Evolutionary conservation across 1,284 basidiomycete genomes (phyloP), one percentile per base, ranked within the genome.

Genomic region (Peniophora sp.): DNA sequence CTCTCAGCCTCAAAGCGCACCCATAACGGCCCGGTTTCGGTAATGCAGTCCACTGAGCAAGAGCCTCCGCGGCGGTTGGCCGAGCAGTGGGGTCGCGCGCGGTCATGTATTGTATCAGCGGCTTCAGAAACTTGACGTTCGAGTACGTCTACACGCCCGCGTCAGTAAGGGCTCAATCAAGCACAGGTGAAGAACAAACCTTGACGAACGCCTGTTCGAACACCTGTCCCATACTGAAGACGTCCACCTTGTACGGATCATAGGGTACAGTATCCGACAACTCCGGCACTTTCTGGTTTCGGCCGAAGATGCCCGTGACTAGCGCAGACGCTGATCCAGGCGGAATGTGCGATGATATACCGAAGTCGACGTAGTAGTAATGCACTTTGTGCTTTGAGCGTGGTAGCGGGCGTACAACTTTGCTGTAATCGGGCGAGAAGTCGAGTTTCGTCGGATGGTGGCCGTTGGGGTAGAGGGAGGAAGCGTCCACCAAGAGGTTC

Each of bases 321-420:
- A 41, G 39, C 39, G 3, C 47, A 46, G 20, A 45, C 58, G 57
- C 3, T 57, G 14, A 1, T 52, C 59, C 57, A 1, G 18, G 20
- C 0, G 27, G 14, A 39, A 61, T 59, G 1, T 44, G 47, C 2
- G 47, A 37, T 0, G 63, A 62, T 1, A 66, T 53, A 0, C 60
- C 63, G 27, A 65, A 66, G 48, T 65, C 64, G 34, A 62, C 62
- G 50, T 62, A 61, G 52, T 56, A 63, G 52, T 65, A 65, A 8
- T n/a, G 15, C 39, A 41, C 39, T 5, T n/a, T 15, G 39, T n/a
- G 5, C 39, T 41, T n/a, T 8, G 39, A 41, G 39, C 39, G 39
- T 8, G 39, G 39, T 41, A 41, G 15, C 8, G 15, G 39, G 15
- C 20, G n/a, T 8, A 22, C 39, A 15, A 22, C n/a, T 8, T 17